Base-by-base conservation (phyloP, 2,329 filamentous ascomycete genomes). In the Claviceps citrina region DNA sequence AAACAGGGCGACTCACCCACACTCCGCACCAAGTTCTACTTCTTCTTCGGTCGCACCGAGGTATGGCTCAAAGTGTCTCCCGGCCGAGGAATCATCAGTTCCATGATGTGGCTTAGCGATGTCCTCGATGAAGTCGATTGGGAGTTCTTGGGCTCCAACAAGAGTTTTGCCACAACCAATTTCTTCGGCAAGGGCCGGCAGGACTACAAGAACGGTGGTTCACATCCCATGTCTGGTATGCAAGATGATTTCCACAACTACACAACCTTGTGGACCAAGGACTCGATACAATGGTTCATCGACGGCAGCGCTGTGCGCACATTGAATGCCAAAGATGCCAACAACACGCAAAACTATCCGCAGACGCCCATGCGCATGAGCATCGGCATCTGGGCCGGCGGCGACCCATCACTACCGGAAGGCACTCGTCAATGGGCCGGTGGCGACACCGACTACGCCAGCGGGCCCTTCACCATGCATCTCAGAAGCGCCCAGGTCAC, bases 51-150 rank as follows among this genome's bases (percentile, higher is more conserved):
- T 40, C 75, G 78, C 44, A 77, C 84, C 41, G 84, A 91, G 59
- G 70, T 89, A 43, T 68, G 74, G 49, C 73, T 93, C 66, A 84
- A 84, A 63, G 81, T 82, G 4, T 78, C 86, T 1, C 63, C 67
- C 1, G 86, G 86, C 15, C 64, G 63, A 7, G 86, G 86, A 38
- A 78, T 94, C 46, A 74, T 94, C 50, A 85, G 78, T 52, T 77
- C 82, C 45, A 78, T 93, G 53, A 87, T 93, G 55, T 70, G 89
- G 58, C 70, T 91, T 48, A 89, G 81, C 38, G 81, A 91, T 49
- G 79, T 86, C 50, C 69, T 89, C 12, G 86, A 93, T 56, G 84
- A 93, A 61, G 78, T 93, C 31, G 86, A 94, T 54, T 89, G 84
- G 74, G 84, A 91, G 55, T 82, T 84, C 53, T 69, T 85, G 43